Percentiles rank a stretch among this genome's conserved stretches.
Evolutionary conservation across 1,284 basidiomycete genomes (phyloP).

Genomic region (Somion occarium): DNA sequence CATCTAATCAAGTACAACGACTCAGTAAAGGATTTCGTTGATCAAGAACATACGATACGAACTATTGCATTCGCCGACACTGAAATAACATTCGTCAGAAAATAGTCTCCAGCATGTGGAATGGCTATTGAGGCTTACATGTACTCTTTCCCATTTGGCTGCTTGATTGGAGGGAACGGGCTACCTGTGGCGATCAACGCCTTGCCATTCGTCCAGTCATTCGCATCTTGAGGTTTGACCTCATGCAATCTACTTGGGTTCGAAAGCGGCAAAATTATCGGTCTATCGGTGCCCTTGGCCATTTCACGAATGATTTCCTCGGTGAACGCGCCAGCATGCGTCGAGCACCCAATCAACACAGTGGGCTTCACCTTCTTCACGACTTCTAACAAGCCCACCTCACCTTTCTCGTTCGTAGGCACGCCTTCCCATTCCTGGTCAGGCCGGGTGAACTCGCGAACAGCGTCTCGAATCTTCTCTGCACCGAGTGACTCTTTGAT

Average conservation of each 20-base stretch:
- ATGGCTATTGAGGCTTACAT: slow-evolving; percentile 50
- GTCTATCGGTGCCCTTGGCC: slow-evolving; percentile 61
- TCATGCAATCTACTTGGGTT: slow-evolving; percentile 80
- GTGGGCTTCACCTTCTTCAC: slow-evolving; percentile 67
- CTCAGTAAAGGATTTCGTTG: no score
- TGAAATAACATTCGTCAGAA: slow-evolving; percentile 20
- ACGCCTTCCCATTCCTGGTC: slow-evolving; percentile 49
- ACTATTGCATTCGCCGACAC: slow-evolving; percentile 74
- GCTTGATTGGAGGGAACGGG: slow-evolving; percentile 74
- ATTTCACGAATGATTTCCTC: slow-evolving; percentile 72
- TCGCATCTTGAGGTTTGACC: slow-evolving; percentile 68
- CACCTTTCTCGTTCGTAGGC: slow-evolving; percentile 34
- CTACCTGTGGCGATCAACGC: slow-evolving; percentile 80
- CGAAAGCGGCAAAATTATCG: slow-evolving; percentile 79
- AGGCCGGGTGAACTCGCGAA: slow-evolving; percentile 54
- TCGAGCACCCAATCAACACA: slow-evolving; percentile 80
- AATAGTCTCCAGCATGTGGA: no score
- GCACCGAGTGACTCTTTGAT: slow-evolving; percentile 46
- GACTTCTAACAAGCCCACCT: slow-evolving; percentile 58
- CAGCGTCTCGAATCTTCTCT: slow-evolving; percentile 45
- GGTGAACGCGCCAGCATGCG: slow-evolving; percentile 75
- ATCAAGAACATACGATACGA: slow-evolving; percentile 16
- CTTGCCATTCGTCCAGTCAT: slow-evolving; percentile 72
- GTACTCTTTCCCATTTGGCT: slow-evolving; percentile 65
- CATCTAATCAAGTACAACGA: slow-evolving; percentile 39